These are phyloP conservation scores for Phyllosticta citriasiana DNA, from an alignment of 2,329 filamentous ascomycete genomes.

Conservation along the genomic window DNA sequence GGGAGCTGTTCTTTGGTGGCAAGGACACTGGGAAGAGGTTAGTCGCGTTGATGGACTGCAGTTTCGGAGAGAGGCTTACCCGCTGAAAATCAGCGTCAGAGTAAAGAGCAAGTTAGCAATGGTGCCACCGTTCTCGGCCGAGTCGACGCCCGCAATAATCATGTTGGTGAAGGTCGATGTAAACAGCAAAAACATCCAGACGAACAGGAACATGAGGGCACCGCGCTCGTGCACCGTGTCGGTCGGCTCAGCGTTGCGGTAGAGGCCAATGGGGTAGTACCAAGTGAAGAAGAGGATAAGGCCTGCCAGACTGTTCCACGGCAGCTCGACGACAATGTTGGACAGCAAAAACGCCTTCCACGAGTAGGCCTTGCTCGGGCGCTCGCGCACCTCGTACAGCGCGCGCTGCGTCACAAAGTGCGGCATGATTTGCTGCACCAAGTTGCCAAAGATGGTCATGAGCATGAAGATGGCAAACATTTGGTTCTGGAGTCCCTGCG, in stretches of 20 bases:
- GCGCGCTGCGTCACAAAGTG: conserved; percentile 68
- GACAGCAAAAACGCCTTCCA: conserved; percentile 74
- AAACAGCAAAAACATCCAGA: conserved; percentile 63
- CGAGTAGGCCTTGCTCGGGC: conserved; percentile 68
- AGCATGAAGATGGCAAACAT: conserved; percentile 75
- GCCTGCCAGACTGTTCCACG: conserved; percentile 64
- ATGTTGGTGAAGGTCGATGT: conserved; percentile 66
- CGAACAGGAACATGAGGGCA: conserved; percentile 63
- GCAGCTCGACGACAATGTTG: conserved; percentile 70
- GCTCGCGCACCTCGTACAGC: conserved; percentile 74
- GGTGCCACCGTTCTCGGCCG: conserved; percentile 60
- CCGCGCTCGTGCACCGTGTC: conserved; percentile 55
- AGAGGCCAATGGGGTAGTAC: conserved; percentile 73
- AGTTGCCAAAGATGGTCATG: conserved; percentile 60
- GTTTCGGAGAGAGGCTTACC: conserved; percentile 16
- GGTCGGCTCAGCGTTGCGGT: conserved; percentile 52
- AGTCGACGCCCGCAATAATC: conserved; percentile 60
- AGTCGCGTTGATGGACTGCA: conserved; percentile 22
- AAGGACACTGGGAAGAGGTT: conserved; percentile 47
- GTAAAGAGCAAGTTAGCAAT: conserved; percentile 61
- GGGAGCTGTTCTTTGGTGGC: conserved; percentile 50
- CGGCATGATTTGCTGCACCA: conserved; percentile 69
- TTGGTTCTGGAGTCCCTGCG: conserved; percentile 70
- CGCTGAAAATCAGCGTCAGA: conserved; percentile 58
- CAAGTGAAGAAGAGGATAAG: conserved; percentile 63